Evolutionary conservation across 1,284 basidiomycete genomes (phyloP), one percentile per base, ranked within the genome.

Genomic region (Earliella scabrosa): DNA sequence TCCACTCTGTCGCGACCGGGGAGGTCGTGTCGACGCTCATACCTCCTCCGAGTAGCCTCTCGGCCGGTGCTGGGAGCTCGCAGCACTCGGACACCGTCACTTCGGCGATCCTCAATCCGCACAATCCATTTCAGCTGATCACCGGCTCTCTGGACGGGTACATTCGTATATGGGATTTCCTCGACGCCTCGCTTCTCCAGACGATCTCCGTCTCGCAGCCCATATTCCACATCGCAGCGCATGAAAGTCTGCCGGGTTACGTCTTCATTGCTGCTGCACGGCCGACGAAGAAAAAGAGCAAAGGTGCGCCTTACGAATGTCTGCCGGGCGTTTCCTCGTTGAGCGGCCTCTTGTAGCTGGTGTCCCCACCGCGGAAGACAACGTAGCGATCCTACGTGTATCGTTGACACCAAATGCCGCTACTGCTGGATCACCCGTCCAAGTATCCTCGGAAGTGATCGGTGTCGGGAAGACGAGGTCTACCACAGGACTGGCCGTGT

Each of bases 131-230:
- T 58, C 97, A 98, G 71, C 77, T 98, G 54, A 85, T 98, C 64
- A 95, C 94, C 9, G 87, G 87, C 29, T 93, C 93, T 2, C 71
- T 89, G 50, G 92, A 96, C 66, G 97, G 96, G 11, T 83, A 82
- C 24, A 74, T 98, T 63, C 87, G 93, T 70, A 77, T 97, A 11
- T 98, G 97, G 97, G 95, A 98, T 75, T 97, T 92, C 71, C 77
- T 97, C 49, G 95, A 98, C 61, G 95, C 89, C 1, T 78, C 82
- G 3, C 75, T 97, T 14, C 77, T 98, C 52, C 86, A 88, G 60
- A 90, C 87, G 1, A 82, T 96, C 54, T 77, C 83, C 56, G 67
- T 92, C 40, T 81, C 80, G 39, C 83, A 89, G 56, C 85, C 93
- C 5, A 88, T 97, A 61, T 81, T 86, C 53, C 82, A 86, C 63